phyloP scores from a whole-genome alignment of 2,329 filamentous ascomycete genomes.

The Fusarium sp. region DNA sequence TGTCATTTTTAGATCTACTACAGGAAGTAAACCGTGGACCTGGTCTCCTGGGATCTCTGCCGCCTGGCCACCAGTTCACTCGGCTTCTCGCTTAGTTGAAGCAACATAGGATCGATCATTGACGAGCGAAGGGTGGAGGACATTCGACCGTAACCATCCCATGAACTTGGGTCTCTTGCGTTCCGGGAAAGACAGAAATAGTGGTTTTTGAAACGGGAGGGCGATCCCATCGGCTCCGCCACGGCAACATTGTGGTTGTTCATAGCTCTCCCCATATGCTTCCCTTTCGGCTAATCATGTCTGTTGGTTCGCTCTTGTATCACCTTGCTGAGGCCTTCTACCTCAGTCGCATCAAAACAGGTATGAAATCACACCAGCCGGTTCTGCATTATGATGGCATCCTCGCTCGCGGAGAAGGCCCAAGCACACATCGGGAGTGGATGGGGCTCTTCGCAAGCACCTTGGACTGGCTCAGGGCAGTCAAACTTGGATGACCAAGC shows the following conservation, averaged over 20 bases:
- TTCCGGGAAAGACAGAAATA: constrained; percentile 8
- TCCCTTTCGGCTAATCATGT: constrained; percentile 29
- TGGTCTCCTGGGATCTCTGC: constrained; percentile 2
- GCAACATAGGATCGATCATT: constrained; percentile 2
- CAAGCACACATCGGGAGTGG: constrained; percentile 22
- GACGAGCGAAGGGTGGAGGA: constrained; percentile 9
- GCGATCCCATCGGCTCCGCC: constrained; percentile 20
- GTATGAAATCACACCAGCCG: constrained; percentile 11
- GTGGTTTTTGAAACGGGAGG: constrained; percentile 23
- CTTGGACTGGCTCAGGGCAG: constrained; percentile 16
- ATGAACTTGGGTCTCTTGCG: constrained; percentile 14
- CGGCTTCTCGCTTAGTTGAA: constrained; percentile 10
- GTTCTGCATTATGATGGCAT: constrained; percentile 22
- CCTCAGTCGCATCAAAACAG: constrained; percentile 17
- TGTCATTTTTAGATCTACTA: constrained; percentile 59
- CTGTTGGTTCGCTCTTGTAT: constrained; percentile 32
- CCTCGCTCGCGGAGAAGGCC: neutral
- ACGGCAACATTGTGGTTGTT: constrained; percentile 28
- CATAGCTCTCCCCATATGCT: constrained; percentile 32
- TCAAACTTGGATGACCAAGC: constrained; percentile 31
- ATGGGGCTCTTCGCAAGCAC: constrained; percentile 17
- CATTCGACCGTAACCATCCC: neutral
- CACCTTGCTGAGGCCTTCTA: constrained; percentile 27
- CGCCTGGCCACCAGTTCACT: constrained; percentile 2
- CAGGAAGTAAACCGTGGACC: constrained; percentile 54